Evolutionary conservation across 345 rosid genomes (phyloP).

Genomic region (Reutealis trisperma): DNA sequence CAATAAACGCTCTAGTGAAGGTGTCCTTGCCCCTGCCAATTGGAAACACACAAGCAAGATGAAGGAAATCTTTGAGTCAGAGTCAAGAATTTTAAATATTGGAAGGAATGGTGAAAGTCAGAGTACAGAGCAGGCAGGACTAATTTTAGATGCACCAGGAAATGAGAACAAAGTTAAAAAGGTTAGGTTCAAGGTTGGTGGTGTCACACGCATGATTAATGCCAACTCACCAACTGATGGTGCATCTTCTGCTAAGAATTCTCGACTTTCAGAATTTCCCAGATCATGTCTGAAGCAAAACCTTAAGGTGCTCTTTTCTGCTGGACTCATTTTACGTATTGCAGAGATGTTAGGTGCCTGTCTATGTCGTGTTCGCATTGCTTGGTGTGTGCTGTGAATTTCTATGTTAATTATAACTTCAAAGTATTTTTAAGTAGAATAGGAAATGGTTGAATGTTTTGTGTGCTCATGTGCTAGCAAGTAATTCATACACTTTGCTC

Average conservation of each 20-base stretch:
- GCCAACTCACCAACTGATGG: conserved; percentile 52
- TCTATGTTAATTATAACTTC: not conserved
- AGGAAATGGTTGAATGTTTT: not conserved
- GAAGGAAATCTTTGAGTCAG: conserved; percentile 25
- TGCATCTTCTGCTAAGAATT: conserved; percentile 41
- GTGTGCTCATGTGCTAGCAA: not conserved
- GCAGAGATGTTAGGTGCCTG: not conserved
- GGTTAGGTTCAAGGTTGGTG: conserved; percentile 69
- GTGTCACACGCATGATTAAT: conserved; percentile 53
- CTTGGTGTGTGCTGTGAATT: not conserved
- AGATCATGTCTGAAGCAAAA: conserved; percentile 37
- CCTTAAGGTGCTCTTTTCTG: conserved; percentile 46
- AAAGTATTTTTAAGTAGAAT: not conserved
- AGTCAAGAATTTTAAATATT: conserved; percentile 22
- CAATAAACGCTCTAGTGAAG: conserved; percentile 63
- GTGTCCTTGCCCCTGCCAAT: conserved; percentile 75
- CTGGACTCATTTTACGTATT: conserved; percentile 1
- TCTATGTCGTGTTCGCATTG: not conserved
- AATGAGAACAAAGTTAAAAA: conserved; percentile 61
- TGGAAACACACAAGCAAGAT: conserved; percentile 48
- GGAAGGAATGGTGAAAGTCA: conserved; percentile 50
- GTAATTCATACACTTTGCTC: not conserved
- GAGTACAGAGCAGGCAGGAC: conserved; percentile 39
- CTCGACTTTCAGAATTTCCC: conserved; percentile 37
- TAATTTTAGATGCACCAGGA: conserved; percentile 35